Conservation (phyloP, 164 flowering plant genomes). For the Sextonia rubra region DNA sequence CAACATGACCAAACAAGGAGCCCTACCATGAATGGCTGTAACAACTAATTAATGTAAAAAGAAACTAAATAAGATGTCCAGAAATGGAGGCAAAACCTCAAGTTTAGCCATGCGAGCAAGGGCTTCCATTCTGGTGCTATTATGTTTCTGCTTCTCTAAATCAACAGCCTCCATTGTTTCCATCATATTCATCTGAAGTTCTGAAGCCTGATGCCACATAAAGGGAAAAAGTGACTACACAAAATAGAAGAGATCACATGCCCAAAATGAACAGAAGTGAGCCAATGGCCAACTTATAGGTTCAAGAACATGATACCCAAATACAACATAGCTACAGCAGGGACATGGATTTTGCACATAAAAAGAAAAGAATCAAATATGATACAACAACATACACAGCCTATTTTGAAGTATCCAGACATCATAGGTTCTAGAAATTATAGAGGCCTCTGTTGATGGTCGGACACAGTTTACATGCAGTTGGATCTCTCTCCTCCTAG, state of each 20-base stretch:
- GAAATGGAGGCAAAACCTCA: conserved; percentile 48
- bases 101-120: conserved; percentile 67
- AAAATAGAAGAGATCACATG: background rate
- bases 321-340: no score
- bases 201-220: conserved; percentile 62
- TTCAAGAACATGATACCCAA: no score
- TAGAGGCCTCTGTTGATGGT: background rate
- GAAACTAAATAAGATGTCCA: conserved; percentile 1
- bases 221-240: background rate
- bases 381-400: no score
- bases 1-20: conserved; percentile 2
- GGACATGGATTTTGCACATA: no score
- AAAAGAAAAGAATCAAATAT: no score
- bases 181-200: conserved; percentile 75
- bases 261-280: background rate
- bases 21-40: background rate
- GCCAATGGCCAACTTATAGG: background rate
- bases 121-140: conserved; percentile 89
- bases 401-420: no score
- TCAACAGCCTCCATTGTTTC: conserved; percentile 96
- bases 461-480: background rate
- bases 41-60: background rate
- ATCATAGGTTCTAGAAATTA: background rate
- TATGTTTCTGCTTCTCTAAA: conserved; percentile 88
- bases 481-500: no score